Conservation (phyloP, 164 flowering plant species). For the Kalanchoe fedtschenkoi region DNA sequence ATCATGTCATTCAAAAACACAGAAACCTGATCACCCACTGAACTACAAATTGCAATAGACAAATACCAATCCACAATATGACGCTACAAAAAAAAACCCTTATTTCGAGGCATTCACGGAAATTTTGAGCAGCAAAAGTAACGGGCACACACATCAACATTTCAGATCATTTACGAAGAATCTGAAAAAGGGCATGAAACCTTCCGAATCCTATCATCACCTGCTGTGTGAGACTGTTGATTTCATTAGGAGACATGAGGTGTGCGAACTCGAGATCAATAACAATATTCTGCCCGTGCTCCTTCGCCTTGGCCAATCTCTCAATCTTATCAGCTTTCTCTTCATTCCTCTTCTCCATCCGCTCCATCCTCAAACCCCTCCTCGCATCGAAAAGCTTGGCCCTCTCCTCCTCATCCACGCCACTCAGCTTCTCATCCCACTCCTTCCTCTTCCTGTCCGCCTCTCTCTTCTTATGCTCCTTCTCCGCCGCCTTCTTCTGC, state of each 20-base stretch:
- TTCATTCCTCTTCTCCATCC: conserved; percentile 65
- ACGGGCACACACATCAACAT: neutral
- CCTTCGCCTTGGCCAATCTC: conserved; percentile 41
- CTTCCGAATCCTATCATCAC: conserved; percentile 16
- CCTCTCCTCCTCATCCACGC: conserved; percentile 58
- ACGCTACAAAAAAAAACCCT: neutral
- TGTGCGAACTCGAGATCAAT: conserved; percentile 79
- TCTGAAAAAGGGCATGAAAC: neutral
- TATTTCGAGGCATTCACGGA: neutral
- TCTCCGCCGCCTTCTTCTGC: conserved; percentile 57
- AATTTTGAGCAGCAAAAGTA: neutral
- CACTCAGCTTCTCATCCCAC: conserved; percentile 58
- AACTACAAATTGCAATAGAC: too few relatives aligned
- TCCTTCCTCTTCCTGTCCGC: conserved; percentile 60
- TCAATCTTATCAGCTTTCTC: conserved; percentile 49
- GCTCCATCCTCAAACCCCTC: conserved; percentile 47
- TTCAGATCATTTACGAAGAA: neutral
- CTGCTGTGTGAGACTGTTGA: conserved; percentile 87
- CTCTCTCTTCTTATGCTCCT: conserved; percentile 56
- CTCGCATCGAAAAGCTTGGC: conserved; percentile 49
- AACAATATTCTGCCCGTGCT: conserved; percentile 68
- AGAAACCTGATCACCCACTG: neutral
- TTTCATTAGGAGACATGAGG: conserved; percentile 56
- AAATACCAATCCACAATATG: too few relatives aligned
- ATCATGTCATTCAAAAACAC: neutral